phyloP scores from a whole-genome alignment of 192 early-diverging fungal species.

The Coemansia sp. region DNA sequence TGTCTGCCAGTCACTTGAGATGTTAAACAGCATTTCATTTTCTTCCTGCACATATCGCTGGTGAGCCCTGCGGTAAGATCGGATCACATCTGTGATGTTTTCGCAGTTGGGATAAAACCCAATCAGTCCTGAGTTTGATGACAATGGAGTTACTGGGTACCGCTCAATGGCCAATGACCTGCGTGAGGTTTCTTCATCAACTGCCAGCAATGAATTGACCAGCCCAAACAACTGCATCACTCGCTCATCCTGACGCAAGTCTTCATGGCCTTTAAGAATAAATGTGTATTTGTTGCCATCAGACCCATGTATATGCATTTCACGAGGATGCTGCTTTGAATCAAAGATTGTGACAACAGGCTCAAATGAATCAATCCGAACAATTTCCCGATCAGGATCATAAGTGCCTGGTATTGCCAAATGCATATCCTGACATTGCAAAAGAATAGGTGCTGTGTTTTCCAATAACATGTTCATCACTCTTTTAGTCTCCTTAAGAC shows the following conservation, averaged over 20 bases:
- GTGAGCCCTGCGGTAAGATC: constrained; percentile 79
- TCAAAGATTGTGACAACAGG: constrained; percentile 79
- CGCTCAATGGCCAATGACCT: constrained; percentile 87
- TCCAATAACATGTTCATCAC: constrained; percentile 82
- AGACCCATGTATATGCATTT: constrained; percentile 77
- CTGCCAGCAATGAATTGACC: constrained; percentile 83
- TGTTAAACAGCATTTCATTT: constrained; percentile 78
- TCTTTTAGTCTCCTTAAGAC: constrained; percentile 21
- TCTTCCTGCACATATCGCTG: constrained; percentile 86
- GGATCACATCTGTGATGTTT: constrained; percentile 81
- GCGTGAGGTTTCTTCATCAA: constrained; percentile 85
- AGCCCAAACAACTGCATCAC: constrained; percentile 98
- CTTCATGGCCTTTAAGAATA: constrained; percentile 94
- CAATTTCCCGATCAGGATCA: constrained; percentile 76
- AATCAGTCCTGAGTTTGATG: constrained; percentile 92
- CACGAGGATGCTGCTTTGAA: constrained; percentile 88
- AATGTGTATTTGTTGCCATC: constrained; percentile 89
- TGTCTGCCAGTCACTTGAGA: constrained; percentile 90
- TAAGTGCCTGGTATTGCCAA: constrained; percentile 87
- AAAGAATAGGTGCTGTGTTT: constrained; percentile 84
- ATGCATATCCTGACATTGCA: constrained; percentile 81
- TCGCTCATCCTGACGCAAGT: constrained; percentile 95
- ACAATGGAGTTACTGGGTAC: constrained; percentile 90
- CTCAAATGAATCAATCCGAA: constrained; percentile 79
- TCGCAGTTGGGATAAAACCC: constrained; percentile 91